Base-by-base conservation (phyloP, 1,284 basidiomycete species). In the Veloboletus limbatus region DNA sequence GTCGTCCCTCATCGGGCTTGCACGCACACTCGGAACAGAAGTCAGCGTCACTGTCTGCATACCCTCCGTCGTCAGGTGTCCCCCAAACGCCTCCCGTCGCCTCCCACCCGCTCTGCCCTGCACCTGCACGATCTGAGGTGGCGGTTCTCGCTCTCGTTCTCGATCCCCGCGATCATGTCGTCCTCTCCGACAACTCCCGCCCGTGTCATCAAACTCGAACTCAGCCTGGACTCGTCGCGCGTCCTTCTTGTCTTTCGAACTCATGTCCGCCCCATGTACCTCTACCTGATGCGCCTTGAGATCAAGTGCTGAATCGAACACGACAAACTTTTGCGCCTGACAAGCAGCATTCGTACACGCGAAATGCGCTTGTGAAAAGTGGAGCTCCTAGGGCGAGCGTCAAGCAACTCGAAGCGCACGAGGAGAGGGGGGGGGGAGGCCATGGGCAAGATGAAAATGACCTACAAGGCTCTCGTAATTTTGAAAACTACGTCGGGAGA, bases 261-360 rank as follows among this genome's bases (percentile, higher is more conserved):
- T 82, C 84, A 97, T 91, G 31, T 85, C 79, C 4, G 81, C 81
- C 9, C 85, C 88, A 58, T 98, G 96, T 58, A 83, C 81, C 48
- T 88, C 84, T 16, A 98, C 83, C 74, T 90, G 87, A 65, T 99
- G 96, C 0, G 87, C 94, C 67, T 96, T 86, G 39, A 97, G 82
- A 62, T 98, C 97, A 26, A 99, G 72, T 28, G 83, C 76, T 17
- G 85, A 86, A 40, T 82, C 83, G 66, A 98, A 99, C 13, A 99
- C 96, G 41, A 98, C 88, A 58, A 98, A 99, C 69, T 97, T 97
- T 58, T 85, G 84, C 14, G 84, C 85, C 30, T 88, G 78, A 63
- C 96, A 99, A 26, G 75, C 65, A 0, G 81, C 58, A 47, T 92
- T 82, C 4, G 70, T 75, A 65, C 96, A 99, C 3, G 91, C 82